Percentiles rank a stretch among this genome's conserved stretches.
These are phyloP conservation scores for Gossypium ekmanianum DNA, from an alignment of 345 rosid genomes.

Conservation along the genomic window DNA sequence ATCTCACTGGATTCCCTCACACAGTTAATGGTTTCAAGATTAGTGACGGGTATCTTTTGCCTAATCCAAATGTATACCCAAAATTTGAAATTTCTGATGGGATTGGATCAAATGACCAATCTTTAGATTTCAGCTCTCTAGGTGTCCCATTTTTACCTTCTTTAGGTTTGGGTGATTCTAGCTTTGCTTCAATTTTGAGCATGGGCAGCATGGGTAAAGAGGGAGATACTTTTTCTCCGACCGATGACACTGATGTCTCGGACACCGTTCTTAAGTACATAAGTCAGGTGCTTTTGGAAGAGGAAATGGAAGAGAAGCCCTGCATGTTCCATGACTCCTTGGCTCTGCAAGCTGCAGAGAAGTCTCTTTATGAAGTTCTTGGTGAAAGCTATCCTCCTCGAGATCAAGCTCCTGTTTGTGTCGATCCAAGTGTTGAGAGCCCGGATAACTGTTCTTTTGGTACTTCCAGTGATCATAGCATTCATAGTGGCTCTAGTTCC, in stretches of 20 bases:
- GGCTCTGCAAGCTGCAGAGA: constrained; percentile 63
- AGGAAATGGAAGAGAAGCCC: constrained; percentile 51
- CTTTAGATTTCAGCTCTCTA: constrained; percentile 30
- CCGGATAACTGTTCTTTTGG: constrained; percentile 24
- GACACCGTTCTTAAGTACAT: constrained; percentile 58
- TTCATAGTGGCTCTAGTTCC: constrained; percentile 20
- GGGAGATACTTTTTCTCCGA: constrained; percentile 32
- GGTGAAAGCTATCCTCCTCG: constrained; percentile 33
- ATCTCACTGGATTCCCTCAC: constrained; percentile 20
- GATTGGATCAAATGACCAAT: constrained; percentile 29
- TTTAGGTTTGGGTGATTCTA: constrained; percentile 11
- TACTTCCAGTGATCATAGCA: constrained; percentile 27
- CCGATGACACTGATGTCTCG: constrained; percentile 43
- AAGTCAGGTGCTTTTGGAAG: constrained; percentile 70
- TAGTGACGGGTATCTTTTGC: constrained; percentile 30
- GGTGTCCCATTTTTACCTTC: constrained; percentile 19
- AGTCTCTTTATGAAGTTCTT: constrained; percentile 55
- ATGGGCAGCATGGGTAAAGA: constrained; percentile 20
- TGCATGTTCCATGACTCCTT: constrained; percentile 45
- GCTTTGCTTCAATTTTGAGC: background rate
- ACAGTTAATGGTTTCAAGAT: constrained; percentile 23
- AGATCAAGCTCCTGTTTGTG: constrained; percentile 17
- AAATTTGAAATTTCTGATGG: constrained; percentile 26
- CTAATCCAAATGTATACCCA: constrained; percentile 27
- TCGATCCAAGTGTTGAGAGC: constrained; percentile 28